These are phyloP conservation scores for Cucumis variabilis DNA, from an alignment of 331 rosid species.

Conservation along the genomic window DNA sequence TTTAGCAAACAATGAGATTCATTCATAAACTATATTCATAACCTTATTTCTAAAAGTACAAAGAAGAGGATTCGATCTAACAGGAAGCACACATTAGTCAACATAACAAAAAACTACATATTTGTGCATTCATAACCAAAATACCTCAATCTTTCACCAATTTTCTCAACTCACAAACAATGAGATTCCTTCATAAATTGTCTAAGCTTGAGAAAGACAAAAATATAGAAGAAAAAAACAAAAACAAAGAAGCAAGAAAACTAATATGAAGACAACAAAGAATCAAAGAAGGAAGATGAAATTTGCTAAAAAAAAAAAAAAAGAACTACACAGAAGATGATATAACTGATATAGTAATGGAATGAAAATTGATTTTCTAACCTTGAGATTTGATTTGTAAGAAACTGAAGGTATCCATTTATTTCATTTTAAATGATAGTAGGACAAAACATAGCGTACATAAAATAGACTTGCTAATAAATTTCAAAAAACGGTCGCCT, in stretches of 20 bases:
- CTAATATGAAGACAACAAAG: background rate
- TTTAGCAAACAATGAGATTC: no score
- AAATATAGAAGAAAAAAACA: background rate
- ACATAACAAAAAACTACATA: background rate
- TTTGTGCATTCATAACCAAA: background rate
- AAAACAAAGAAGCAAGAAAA: background rate
- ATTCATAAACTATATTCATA: no score
- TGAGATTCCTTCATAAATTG: background rate
- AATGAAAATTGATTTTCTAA: constrained; percentile 72
- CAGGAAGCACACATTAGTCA: constrained; percentile 8
- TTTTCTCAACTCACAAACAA: background rate
- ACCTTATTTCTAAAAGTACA: no score
- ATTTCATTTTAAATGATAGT: background rate
- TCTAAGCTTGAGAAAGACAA: background rate
- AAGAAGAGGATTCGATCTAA: constrained; percentile 14
- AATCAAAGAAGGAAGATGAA: background rate
- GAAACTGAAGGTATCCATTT: constrained; percentile 55
- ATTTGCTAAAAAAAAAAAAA: background rate
- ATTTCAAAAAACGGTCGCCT: background rate
- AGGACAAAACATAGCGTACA: background rate
- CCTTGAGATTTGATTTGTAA: constrained; percentile 51
- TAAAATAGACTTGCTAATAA: background rate
- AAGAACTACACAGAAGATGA: no score
- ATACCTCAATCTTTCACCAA: constrained; percentile 5
- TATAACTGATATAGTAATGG: constrained; percentile 61